A percentile compares a stretch with the other conserved stretches of the same genome.
phyloP scores from a whole-genome alignment of 129 eudicot species.

The Scalesia atractyloides region DNA sequence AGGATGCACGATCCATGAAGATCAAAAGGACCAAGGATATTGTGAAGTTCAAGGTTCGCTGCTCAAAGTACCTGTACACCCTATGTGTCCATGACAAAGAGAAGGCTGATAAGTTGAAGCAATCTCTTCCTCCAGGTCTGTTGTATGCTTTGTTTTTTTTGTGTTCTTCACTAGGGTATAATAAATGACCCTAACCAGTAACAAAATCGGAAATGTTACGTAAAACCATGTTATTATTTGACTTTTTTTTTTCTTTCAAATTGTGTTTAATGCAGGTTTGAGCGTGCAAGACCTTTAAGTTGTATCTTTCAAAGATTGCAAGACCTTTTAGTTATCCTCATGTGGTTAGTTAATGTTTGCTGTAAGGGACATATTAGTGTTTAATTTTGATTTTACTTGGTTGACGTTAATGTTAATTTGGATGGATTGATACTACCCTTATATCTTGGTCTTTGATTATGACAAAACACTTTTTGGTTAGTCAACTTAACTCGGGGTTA shows the following conservation, averaged over 20 bases:
- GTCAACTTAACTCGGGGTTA: too few species aligned
- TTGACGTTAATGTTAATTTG: constrained; percentile 20
- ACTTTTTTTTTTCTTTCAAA: background rate
- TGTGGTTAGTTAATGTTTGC: constrained; percentile 20
- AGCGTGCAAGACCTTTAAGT: constrained; percentile 48
- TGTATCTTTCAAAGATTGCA: background rate
- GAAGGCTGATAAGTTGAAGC: constrained; percentile 55
- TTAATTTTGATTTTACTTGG: constrained; percentile 17
- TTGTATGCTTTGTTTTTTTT: background rate
- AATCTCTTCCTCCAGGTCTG: constrained; percentile 55
- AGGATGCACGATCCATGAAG: constrained; percentile 59
- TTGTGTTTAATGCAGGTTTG: constrained; percentile 36
- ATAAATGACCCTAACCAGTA: background rate
- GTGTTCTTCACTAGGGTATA: background rate
- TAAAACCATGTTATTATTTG: background rate
- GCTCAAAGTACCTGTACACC: constrained; percentile 52
- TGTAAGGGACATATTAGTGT: constrained; percentile 25
- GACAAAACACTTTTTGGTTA: too few species aligned
- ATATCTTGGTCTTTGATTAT: background rate
- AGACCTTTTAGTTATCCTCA: constrained; percentile 31
- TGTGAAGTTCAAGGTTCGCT: constrained; percentile 57
- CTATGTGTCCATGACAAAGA: constrained; percentile 46
- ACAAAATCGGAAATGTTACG: background rate
- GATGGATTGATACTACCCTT: background rate
- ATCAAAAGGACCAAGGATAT: constrained; percentile 48